phyloP scores from a whole-genome alignment of 257 asterid genomes.

The Prunella vulgaris region DNA sequence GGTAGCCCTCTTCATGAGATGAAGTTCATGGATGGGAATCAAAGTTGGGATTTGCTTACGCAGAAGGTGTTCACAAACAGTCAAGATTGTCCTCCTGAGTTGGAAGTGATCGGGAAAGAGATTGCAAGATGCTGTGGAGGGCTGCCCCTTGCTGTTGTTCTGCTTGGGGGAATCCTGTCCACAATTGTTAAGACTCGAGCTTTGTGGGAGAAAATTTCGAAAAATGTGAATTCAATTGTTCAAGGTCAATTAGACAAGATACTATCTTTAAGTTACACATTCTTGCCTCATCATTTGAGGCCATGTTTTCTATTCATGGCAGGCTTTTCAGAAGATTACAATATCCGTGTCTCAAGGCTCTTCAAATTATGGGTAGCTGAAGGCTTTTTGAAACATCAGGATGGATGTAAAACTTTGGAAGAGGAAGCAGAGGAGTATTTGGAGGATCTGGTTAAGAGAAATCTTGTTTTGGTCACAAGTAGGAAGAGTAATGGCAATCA shows the following conservation, averaged over 20 bases:
- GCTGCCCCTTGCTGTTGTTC: constrained; percentile 14
- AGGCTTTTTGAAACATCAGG: too few species aligned
- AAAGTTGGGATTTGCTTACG: constrained; percentile 7
- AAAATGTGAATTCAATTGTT: background rate
- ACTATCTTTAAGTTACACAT: constrained; percentile 1
- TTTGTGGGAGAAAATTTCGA: background rate
- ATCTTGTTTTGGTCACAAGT: constrained; percentile 3
- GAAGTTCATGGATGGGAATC: background rate
- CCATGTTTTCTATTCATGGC: constrained; percentile 8
- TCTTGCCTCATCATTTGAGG: constrained; percentile 8
- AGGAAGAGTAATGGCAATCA: constrained; percentile 17
- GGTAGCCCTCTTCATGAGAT: background rate
- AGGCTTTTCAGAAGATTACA: background rate
- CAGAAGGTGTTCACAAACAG: background rate
- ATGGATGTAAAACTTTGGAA: too few species aligned
- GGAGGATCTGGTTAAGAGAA: constrained; percentile 5
- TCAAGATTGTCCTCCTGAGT: background rate
- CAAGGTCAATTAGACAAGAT: background rate
- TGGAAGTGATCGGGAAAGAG: background rate
- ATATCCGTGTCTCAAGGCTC: too few species aligned
- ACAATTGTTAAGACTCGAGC: background rate
- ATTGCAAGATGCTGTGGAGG: constrained; percentile 16
- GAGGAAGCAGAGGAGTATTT: background rate
- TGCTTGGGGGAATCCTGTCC: constrained; percentile 6
- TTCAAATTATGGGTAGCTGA: too few species aligned